These are phyloP conservation scores for Verticillium nonalfalfae DNA, from an alignment of 2,329 filamentous ascomycete genomes.

Conservation along the genomic window DNA sequence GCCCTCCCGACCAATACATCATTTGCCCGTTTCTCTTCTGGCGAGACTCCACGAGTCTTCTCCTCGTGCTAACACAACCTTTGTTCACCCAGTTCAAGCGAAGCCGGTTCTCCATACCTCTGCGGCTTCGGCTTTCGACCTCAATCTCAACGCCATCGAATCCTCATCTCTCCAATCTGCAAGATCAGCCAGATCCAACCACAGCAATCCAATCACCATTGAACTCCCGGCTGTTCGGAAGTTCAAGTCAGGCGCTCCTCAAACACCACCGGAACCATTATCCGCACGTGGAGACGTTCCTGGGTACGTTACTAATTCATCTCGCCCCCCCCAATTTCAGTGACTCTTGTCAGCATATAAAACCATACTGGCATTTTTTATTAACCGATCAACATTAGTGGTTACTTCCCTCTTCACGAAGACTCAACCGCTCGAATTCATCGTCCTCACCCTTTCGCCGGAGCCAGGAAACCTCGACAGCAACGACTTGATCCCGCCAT, in stretches of 20 bases:
- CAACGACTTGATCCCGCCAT: slow-evolving; percentile 19
- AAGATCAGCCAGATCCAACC: slow-evolving; percentile 1
- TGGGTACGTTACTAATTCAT: slow-evolving; percentile 38
- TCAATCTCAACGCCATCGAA: slow-evolving; percentile 15
- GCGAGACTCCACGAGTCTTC: neutral
- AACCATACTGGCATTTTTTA: neutral
- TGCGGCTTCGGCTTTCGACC: slow-evolving; percentile 2
- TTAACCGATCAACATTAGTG: slow-evolving; percentile 27
- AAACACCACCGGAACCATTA: slow-evolving; percentile 41
- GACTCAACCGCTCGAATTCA: slow-evolving; percentile 40
- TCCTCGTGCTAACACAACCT: neutral
- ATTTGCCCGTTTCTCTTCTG: neutral
- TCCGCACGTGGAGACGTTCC: slow-evolving; percentile 52
- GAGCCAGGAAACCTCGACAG: slow-evolving; percentile 29
- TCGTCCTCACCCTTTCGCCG: slow-evolving; percentile 45
- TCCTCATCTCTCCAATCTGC: slow-evolving; percentile 8
- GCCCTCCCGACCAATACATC: neutral
- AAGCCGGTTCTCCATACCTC: neutral
- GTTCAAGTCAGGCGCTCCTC: slow-evolving; percentile 29
- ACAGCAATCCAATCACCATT: slow-evolving; percentile 47
- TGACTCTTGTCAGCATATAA: slow-evolving; percentile 3
- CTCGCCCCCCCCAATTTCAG: neutral
- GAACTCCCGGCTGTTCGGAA: slow-evolving; percentile 37
- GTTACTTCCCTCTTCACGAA: slow-evolving; percentile 56
- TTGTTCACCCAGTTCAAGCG: neutral